Conservation (phyloP, 257 asterid species). For the Przewalskia tangutica region DNA sequence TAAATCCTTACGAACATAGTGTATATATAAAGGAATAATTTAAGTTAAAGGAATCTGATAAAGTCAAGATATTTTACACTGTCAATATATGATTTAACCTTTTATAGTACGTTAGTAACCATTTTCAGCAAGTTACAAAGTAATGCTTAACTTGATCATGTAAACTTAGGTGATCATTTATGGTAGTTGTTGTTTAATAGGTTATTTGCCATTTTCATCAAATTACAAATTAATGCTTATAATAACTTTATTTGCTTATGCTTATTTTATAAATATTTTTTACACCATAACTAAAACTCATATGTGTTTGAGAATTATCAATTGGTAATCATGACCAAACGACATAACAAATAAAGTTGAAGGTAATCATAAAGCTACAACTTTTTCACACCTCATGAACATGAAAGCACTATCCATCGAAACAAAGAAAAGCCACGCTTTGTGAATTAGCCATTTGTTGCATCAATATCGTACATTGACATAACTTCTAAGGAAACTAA, state of each 20-base stretch:
- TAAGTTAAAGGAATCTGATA: not conserved
- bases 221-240: too few species aligned
- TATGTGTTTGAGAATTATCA: too few species aligned
- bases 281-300: too few species aligned
- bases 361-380: not conserved
- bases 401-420: not conserved
- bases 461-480: not conserved
- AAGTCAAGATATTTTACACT: not conserved
- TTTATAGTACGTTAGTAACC: not conserved
- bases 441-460: not conserved
- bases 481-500: not conserved
- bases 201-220: not conserved
- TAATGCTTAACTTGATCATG: too few species aligned
- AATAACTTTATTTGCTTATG: too few species aligned
- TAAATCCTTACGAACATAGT: too few species aligned
- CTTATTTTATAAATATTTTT: too few species aligned
- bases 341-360: not conserved
- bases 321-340: not conserved
- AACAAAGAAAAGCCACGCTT: not conserved
- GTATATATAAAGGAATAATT: too few species aligned
- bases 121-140: not conserved
- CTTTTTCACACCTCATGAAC: constrained; percentile 3
- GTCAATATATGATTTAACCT: too few species aligned
- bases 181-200: too few species aligned
- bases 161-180: too few species aligned